phyloP scores from a whole-genome alignment of 805 yeast genomes.

The Lachancea lanzarotensis region DNA sequence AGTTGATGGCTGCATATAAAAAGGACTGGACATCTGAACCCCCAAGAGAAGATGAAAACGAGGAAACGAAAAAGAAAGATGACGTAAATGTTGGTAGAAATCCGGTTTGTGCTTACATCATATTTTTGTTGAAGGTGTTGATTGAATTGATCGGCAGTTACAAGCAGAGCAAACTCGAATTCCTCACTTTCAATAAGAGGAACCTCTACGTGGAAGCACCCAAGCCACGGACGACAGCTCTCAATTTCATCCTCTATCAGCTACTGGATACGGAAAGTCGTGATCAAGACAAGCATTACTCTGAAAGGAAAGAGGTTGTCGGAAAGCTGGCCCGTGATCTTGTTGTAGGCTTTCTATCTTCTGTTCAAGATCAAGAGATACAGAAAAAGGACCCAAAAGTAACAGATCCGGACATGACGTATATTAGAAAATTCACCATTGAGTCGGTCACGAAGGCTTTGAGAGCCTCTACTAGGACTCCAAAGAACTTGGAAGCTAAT shows the following conservation, averaged over 20 bases:
- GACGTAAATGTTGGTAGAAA: conserved; percentile 41
- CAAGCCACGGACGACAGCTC: conserved; percentile 70
- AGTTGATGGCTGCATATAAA: conserved; percentile 48
- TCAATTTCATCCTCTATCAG: conserved; percentile 72
- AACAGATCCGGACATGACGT: conserved; percentile 63
- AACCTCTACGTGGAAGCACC: conserved; percentile 36
- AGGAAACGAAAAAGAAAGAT: conserved; percentile 20
- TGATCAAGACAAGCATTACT: conserved; percentile 29
- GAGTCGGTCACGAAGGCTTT: conserved; percentile 61
- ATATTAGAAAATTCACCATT: conserved; percentile 65
- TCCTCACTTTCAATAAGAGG: conserved; percentile 66
- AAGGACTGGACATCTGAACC: conserved; percentile 40
- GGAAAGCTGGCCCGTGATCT: conserved; percentile 57
- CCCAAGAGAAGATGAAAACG: conserved; percentile 26
- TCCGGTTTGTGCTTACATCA: conserved; percentile 54
- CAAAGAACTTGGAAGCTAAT: conserved; percentile 22
- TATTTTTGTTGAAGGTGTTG: conserved; percentile 60
- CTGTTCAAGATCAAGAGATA: conserved; percentile 42
- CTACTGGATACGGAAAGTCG: conserved; percentile 51
- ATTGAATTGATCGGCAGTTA: conserved; percentile 73
- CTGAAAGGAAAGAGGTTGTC: conserved; percentile 47
- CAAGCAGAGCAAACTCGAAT: conserved; percentile 73
- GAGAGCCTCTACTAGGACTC: conserved; percentile 39
- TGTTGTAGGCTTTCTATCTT: conserved; percentile 56
- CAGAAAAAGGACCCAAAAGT: conserved; percentile 39